Conservation (phyloP, 73 alveolate genomes). For the Durusdinium trenchii region DNA sequence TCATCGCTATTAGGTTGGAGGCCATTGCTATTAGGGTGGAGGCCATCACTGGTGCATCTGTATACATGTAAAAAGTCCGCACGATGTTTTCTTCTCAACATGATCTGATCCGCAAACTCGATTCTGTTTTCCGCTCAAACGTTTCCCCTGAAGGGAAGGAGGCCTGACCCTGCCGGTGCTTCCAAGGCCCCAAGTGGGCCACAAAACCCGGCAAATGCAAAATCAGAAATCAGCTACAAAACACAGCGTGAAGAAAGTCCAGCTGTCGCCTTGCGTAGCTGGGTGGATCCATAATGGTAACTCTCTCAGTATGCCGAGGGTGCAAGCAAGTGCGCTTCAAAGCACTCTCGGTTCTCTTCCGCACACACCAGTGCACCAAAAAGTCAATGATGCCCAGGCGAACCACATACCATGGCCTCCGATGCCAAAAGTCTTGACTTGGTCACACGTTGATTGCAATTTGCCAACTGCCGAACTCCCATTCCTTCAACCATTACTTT, state of each 20-base stretch:
- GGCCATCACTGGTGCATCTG: too few species aligned
- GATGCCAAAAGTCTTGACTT: too few species aligned
- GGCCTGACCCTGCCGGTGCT: not conserved
- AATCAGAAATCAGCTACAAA: not conserved
- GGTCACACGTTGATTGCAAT: too few species aligned
- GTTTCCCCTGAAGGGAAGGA: too few species aligned
- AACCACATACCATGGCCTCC: slow-evolving; percentile 36
- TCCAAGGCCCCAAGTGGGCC: not conserved
- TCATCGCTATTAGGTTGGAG: too few species aligned
- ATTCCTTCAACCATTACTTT: not conserved
- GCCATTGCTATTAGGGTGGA: too few species aligned
- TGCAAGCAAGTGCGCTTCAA: slow-evolving; percentile 77
- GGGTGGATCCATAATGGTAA: slow-evolving; percentile 59
- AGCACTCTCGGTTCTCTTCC: slow-evolving; percentile 72
- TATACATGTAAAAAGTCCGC: too few species aligned
- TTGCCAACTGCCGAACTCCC: too few species aligned
- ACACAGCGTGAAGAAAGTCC: not conserved
- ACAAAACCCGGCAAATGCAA: too few species aligned
- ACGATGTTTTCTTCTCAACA: too few species aligned
- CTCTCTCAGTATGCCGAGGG: slow-evolving; percentile 44
- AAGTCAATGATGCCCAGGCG: slow-evolving; percentile 79
- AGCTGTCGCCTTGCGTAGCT: slow-evolving; percentile 12
- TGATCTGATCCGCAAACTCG: too few species aligned
- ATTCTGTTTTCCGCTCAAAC: too few species aligned
- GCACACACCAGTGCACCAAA: slow-evolving; percentile 76